Base-by-base conservation (phyloP, 2,329 filamentous ascomycete species). In the Aspergillus sp. region DNA sequence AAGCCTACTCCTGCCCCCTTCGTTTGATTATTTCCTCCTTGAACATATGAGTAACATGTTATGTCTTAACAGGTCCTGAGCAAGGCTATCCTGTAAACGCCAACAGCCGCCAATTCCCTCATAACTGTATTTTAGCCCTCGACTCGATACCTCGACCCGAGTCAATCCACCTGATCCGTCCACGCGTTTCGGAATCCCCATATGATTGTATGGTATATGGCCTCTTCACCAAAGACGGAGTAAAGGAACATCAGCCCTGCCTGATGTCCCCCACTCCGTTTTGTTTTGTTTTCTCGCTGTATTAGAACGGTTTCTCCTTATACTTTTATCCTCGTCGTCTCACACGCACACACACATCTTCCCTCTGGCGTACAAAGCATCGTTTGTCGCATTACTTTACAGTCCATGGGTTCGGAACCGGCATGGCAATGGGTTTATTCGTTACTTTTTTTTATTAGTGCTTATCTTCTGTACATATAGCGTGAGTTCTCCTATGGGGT, bases 11-110 rank as follows among this genome's bases (percentile, higher is more conserved):
- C 11, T 32, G 11, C 4, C 11, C 30, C 23, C 23, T 25, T 32
- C 11, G 0, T 32, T 13, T 2, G 5, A 13, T 13, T 13, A 13
- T 32, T 5, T 13, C 5, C 3, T 32, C 3, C 32, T 2, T 15
- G 32, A 36, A 11, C 39, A 17, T 50, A 1, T 3, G 15, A 19
- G 5, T 54, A 41, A 19, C n/a, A 48, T 13, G 13, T 21, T 61
- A 64, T 61, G 73, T 60, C 3, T 36, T 13, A 39, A 58, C 62
- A 84, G 82, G 76, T 84, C 52, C 78, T 79, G 58, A 79, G 81
- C 68, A 84, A 82, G 69, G 77, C 81, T 38, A 63, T 84, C 54
- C 80, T 84, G 65, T 83, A 78, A 71, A 72, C 64, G 56, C 59
- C 56, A 57, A 55, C 51, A 44, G 19, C 41, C 19, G 19, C 41